Percentiles rank a stretch among this genome's conserved stretches.
phyloP scores from a whole-genome alignment of 2,329 filamentous ascomycete genomes.

The Sarocladium strictum region DNA sequence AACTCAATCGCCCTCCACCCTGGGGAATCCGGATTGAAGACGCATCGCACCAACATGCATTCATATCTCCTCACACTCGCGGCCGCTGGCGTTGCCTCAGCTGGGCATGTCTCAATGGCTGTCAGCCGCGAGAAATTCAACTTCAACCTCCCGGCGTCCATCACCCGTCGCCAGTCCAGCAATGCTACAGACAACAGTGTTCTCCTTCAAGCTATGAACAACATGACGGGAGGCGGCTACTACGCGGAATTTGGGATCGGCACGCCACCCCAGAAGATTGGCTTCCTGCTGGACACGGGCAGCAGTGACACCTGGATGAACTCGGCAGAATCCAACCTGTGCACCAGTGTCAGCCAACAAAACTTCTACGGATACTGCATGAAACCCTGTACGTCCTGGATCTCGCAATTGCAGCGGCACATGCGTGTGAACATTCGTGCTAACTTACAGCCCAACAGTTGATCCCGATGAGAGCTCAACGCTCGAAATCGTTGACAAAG shows the following conservation, averaged over 20 bases:
- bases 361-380: constrained; percentile 27
- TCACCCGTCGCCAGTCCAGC: background rate
- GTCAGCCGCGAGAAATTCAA: background rate
- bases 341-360: constrained; percentile 35
- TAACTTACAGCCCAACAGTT: constrained; percentile 17
- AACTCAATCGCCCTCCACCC: background rate
- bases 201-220: constrained; percentile 41
- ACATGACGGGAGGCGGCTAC: constrained; percentile 49
- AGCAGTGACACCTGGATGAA: constrained; percentile 59
- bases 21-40: background rate
- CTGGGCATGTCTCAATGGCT: background rate
- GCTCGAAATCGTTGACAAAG: constrained; percentile 34
- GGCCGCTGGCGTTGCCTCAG: constrained; percentile 4
- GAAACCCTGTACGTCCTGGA: constrained; percentile 33
- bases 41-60: constrained; percentile 7
- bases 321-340: constrained; percentile 54
- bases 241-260: constrained; percentile 52
- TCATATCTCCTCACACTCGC: constrained; percentile 2
- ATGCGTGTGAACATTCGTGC: background rate
- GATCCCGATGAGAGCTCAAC: constrained; percentile 41
- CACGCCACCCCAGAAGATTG: constrained; percentile 49
- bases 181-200: constrained; percentile 17
- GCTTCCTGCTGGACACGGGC: constrained; percentile 55
- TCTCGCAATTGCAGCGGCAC: background rate
- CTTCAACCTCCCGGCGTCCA: background rate